Evolutionary conservation across 2,329 filamentous ascomycete genomes (phyloP), one percentile per base, ranked within the genome.

Genomic region (Bipolaris gigantea): DNA sequence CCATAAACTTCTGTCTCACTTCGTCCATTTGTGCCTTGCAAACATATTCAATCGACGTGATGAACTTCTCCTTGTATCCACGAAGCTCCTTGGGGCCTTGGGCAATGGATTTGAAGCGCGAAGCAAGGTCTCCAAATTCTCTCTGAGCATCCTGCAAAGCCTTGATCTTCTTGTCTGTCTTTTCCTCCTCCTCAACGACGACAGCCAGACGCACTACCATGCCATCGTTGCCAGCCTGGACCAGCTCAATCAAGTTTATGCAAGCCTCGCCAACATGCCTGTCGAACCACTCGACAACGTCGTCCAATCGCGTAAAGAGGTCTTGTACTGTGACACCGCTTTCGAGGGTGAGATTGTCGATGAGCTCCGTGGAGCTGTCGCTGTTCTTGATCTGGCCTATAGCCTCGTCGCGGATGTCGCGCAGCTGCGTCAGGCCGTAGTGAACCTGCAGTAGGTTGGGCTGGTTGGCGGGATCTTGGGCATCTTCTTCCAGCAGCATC

Each of bases 1-100:
- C 89, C 48, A 93, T 77, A 73, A 99, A 97, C 42, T 86, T 83
- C 49, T 89, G 84, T 54, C 86, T 85, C 36, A 86, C 83, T 55
- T 85, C 81, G 11, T 86, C 85, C 65, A 97, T 91, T 67, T 93
- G 89, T 40, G 83, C 83, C 68, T 89, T 83, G 6, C 88, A 89
- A 59, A 85, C 87, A 54, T 87, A 80, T 65, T 87, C 84, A 69
- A 97, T 91, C 35, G 89, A 87, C 67, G 89, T 83, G 35, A 96
- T 75, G 73, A 97, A 97, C 72, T 96, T 96, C 65, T 96, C 90
- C 78, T 97, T 99, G 79, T 99, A 99, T 3, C 93, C 94, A 60
- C 93, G 87, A 48, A 95, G 86, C 61, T 92, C 90, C 75, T 95
- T 95, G 19, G 93, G 91, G 1, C 93, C 93, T 61, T 93, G 89